These are phyloP conservation scores for Planoprotostelium fungivorum DNA, from an alignment of 78 protist species.

Conservation along the genomic window DNA sequence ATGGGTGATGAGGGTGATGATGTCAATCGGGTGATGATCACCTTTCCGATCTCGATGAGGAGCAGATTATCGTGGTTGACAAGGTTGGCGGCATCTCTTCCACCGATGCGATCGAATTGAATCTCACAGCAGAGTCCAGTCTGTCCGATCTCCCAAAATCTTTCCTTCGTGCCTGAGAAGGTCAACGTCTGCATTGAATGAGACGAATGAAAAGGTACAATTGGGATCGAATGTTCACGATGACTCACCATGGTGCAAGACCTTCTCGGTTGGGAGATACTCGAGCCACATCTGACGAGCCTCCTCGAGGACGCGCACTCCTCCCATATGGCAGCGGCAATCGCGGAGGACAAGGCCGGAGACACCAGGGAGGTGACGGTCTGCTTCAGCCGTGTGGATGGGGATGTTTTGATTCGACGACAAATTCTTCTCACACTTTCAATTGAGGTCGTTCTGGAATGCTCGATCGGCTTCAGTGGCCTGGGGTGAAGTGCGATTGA, in stretches of 20 bases:
- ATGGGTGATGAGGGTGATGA: too few species aligned
- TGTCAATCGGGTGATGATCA: slow-evolving; percentile 95
- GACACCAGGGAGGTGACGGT: neutral
- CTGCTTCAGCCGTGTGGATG: neutral
- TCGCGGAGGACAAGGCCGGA: neutral
- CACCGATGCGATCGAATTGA: slow-evolving; percentile 96
- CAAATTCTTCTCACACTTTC: neutral
- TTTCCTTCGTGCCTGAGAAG: slow-evolving; percentile 77
- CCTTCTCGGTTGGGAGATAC: slow-evolving; percentile 81
- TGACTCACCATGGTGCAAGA: slow-evolving; percentile 71
- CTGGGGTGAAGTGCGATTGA: neutral
- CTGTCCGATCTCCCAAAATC: slow-evolving; percentile 98
- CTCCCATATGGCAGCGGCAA: neutral
- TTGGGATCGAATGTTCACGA: neutral
- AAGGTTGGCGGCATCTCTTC: slow-evolving; percentile 74
- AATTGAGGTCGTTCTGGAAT: neutral
- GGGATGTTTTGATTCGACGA: slow-evolving; percentile 9
- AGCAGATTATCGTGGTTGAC: slow-evolving; percentile 94
- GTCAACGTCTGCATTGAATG: neutral
- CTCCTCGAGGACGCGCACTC: too few species aligned
- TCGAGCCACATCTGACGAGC: slow-evolving; percentile 88
- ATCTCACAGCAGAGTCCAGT: slow-evolving; percentile 98
- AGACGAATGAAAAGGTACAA: neutral
- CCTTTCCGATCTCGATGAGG: slow-evolving; percentile 96
- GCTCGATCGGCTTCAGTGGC: neutral